Evolutionary conservation across 140 eudicot genomes (phyloP), one percentile per base, ranked within the genome.

Genomic region (Artemisia princeps): DNA sequence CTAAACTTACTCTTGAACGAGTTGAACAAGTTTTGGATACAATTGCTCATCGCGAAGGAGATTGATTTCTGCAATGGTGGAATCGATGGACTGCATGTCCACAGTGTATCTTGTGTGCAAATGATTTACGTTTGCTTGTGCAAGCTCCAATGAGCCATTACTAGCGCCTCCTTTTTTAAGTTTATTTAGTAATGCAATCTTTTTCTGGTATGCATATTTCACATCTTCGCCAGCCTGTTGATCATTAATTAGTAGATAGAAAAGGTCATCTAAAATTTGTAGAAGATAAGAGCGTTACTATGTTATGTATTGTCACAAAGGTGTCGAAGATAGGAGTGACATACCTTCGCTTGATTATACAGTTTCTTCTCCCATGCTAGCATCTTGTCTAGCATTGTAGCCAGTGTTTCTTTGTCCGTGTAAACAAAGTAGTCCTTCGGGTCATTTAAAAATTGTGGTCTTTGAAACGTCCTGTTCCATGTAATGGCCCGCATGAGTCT

Each of bases 291-390:
- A 10, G 10, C 22, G 22, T 50, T 50, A 50, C 17, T 10, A 24
- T 23, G 30, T 17, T 42, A 22, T 11, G 45, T 58, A 5, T 24
- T 58, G 15, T 10, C 16, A 44, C 28, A 24, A 24, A 24, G 28
- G 4, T 24, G 28, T 4, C 0, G 6, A 28, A 28, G 6, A 28
- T 28, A 28, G 37, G 6, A 4, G 1, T 28, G 37, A 48, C 23
- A 55, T 80, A 90, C 97, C 88, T 86, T 90, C 6, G 84, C 87
- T 90, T 90, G 90, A 74, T 87, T 87, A 60, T 75, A 82, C 49
- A 90, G 80, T 71, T 87, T 87, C 68, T 78, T 87, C 83, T 90
- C 95, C 97, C 97, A 90, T 6, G 82, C 90, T 54, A 90, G 83
- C 80, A 90, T 78, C 80, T 82, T 84, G 69, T 90, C 95, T 69